Base-by-base conservation (phyloP, 441 rosid genomes). In the Gossypium gossypioides region DNA sequence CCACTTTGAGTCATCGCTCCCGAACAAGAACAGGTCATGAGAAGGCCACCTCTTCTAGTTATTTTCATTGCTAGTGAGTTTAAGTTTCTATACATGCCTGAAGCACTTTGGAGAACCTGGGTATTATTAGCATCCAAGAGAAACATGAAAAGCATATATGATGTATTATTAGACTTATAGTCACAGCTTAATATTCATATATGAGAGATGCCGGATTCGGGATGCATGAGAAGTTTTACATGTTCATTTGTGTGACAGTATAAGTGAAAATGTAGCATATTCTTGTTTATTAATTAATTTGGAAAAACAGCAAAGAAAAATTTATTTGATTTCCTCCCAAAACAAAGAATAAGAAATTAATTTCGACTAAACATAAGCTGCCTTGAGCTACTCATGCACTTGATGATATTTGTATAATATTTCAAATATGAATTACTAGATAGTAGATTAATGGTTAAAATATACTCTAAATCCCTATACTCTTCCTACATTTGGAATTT, bases 1-100 rank as follows among this genome's bases (percentile, higher is more conserved):
- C 98, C 94, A 55, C 98, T 93, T 77, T 86, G 93, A 13, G 98
- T 89, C 91, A 91, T 88, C 6, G 97, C 96, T 77, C 98, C 97
- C 1, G 97, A 93, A 81, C 97, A 93, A n/a, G 97, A 91, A 62
- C 61, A 56, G 61, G 32, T 56, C 61, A 56, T 56, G 76, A 89
- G 85, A 76, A 93, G 87, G 46, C 98, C 95, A 4, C 95, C 97
- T 74, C 79, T 86, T 77, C 78, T 86, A 3, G 93, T 90, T 75
- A 91, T 68, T 78, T 85, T 84, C 96, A 93, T 85, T 13, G 96
- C 98, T 69, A 91, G 68, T 8, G 91, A 84, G 78, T 93, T 93
- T 60, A 90, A 79, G 73, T 86, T 89, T 81, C 85, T 90, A 78
- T 91, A 91, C 96, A 93, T 90, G 74, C 95, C 92, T 12, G 78